Base-by-base conservation (phyloP, 768 basidiomycete genomes). In the Auriscalpium vulgare region DNA sequence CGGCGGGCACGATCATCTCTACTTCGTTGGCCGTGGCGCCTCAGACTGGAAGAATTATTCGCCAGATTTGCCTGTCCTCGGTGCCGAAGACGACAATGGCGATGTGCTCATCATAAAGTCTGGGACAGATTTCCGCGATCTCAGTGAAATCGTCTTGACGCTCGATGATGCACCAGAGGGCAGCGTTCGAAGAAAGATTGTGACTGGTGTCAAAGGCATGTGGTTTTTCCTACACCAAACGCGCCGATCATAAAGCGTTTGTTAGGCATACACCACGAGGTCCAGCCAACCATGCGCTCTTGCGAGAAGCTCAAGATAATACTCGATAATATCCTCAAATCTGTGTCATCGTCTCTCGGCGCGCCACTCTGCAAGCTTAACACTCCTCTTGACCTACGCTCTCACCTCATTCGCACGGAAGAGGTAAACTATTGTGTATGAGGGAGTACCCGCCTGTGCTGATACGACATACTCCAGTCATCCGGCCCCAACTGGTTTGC, bases 1-100 rank as follows among this genome's bases (percentile, higher is more conserved):
- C 2, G 93, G 93, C 4, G 93, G 93, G 2, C 93, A 95, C 63
- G 93, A 95, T 65, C 93, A 95, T 59, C 72, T 87, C 3, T 91
- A 90, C 70, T 91, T 80, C 65, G 77, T 81, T 44, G 81, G 85
- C 37, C 81, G 77, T 61, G 90, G 87, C 10, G 78, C 82, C 14
- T 76, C 72, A 43, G 66, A 72, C 5, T 91, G 88, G 88, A 80
- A 87, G 29, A 78, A 75, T 53, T 85, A 83, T 57, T 80, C 91
- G 59, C 65, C 75, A 17, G 70, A 67, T 3, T 62, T 75, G 46
- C 67, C 73, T 4, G 76, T 79, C 34, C 76, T 86, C 14, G 91
- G 88, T 34, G 82, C 83, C 7, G 87, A 91, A 62, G 74, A 71
- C n/a, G 89, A 91, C 61, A 64, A 79, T 1, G 88, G 88, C 4